Conservation (phyloP, 2,329 filamentous ascomycete species). For the Cercospora janseana region DNA sequence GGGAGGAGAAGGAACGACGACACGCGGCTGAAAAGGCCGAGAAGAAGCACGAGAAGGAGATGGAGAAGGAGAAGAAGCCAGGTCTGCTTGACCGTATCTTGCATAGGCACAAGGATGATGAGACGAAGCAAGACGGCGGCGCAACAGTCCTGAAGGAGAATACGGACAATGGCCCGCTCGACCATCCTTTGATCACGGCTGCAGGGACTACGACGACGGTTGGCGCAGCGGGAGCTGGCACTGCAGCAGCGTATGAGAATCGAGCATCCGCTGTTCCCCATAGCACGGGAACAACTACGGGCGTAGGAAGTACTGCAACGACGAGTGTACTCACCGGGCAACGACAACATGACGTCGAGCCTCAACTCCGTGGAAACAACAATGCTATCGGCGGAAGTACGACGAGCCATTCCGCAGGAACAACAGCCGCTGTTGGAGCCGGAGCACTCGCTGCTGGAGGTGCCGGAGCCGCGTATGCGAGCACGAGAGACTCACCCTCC, state of each 20-base stretch:
- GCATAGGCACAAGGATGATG: conserved; percentile 31
- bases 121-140: conserved; percentile 11
- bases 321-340: background rate
- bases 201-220: background rate
- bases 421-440: background rate
- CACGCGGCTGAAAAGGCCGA: conserved; percentile 24
- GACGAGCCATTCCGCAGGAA: background rate
- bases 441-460: background rate
- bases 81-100: conserved; percentile 32
- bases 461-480: too few species aligned
- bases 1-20: conserved; percentile 19
- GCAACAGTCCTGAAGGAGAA: conserved; percentile 5
- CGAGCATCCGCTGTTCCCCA: conserved; percentile 6
- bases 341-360: conserved; percentile 4
- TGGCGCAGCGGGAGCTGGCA: background rate
- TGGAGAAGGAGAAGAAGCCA: conserved; percentile 39
- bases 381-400: background rate
- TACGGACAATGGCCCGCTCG: conserved; percentile 10
- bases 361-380: background rate
- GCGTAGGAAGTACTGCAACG: background rate
- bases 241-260: background rate
- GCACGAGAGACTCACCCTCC: too few species aligned
- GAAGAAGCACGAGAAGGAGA: conserved; percentile 32
- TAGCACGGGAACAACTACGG: background rate
- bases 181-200: conserved; percentile 10